Percentiles rank a stretch among this genome's conserved stretches.
Evolutionary conservation across 1,139 yeast species (phyloP).

Genomic region (Kodamaea alishanica): DNA sequence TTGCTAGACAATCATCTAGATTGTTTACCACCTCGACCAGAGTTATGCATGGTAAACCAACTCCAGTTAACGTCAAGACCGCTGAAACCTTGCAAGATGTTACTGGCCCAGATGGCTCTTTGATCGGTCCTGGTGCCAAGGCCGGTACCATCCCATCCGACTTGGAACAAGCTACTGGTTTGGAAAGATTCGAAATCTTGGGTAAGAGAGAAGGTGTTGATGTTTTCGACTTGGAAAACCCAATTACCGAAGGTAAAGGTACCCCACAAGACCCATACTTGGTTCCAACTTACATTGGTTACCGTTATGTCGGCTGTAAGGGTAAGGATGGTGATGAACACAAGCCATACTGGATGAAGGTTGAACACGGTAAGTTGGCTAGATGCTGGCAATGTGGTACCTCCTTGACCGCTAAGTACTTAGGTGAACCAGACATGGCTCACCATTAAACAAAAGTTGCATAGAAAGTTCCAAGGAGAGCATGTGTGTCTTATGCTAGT

Average conservation of each 20-base stretch:
- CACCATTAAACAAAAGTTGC: conserved; percentile 32
- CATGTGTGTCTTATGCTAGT: neutral
- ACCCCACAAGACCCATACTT: conserved; percentile 78
- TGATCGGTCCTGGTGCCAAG: conserved; percentile 88
- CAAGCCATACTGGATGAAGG: conserved; percentile 90
- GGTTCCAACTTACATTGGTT: conserved; percentile 86
- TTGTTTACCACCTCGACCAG: conserved; percentile 38
- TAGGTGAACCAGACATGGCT: conserved; percentile 74
- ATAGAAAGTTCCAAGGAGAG: neutral
- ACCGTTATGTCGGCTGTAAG: conserved; percentile 96
- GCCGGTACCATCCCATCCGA: conserved; percentile 86
- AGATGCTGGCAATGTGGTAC: conserved; percentile 99
- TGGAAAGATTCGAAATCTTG: conserved; percentile 91
- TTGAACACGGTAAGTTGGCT: conserved; percentile 74
- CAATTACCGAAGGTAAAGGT: conserved; percentile 85
- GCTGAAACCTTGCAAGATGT: conserved; percentile 74
- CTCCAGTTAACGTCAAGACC: conserved; percentile 40
- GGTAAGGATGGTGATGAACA: conserved; percentile 91
- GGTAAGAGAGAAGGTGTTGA: conserved; percentile 97
- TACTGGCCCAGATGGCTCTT: conserved; percentile 65
- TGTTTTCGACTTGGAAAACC: conserved; percentile 86
- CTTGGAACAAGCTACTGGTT: conserved; percentile 96
- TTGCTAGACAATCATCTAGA: conserved; percentile 39
- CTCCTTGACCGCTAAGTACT: conserved; percentile 82
- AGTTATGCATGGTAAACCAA: conserved; percentile 24